A percentile compares a stretch with the other conserved stretches of the same genome.
Evolutionary conservation across 805 yeast species (phyloP).

Genomic region (Schizosaccharomyces cryophilus): DNA sequence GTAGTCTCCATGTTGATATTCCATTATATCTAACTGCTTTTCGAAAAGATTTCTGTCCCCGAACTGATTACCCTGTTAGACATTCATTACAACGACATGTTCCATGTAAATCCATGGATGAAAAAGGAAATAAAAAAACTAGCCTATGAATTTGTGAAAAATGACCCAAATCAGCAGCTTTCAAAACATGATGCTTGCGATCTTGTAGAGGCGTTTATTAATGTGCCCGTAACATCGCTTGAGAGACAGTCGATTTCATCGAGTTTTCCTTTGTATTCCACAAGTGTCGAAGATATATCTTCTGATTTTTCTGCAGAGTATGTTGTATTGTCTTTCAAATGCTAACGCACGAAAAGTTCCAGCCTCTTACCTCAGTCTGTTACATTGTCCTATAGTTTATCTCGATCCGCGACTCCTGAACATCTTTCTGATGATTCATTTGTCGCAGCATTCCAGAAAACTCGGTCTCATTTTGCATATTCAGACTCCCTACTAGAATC

Average conservation of each 20-base stretch:
- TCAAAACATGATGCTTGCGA: neutral
- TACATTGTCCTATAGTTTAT: no score
- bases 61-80: neutral
- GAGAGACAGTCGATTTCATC: no score
- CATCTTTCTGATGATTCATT: neutral
- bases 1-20: neutral
- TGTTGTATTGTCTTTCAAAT: neutral
- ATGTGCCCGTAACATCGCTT: neutral
- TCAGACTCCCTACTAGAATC: neutral
- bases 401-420: neutral
- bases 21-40: neutral
- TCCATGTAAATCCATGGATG: neutral
- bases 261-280: no score
- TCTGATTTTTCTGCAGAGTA: neutral
- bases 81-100: neutral
- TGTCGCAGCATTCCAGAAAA: neutral
- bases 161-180: neutral
- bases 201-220: neutral
- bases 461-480: neutral
- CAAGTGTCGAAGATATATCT: neutral
- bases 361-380: neutral
- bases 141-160: neutral
- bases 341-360: neutral
- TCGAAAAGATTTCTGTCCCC: neutral
- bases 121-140: neutral